phyloP scores from a whole-genome alignment of 768 basidiomycete genomes.

The Auriculariales sp. region DNA sequence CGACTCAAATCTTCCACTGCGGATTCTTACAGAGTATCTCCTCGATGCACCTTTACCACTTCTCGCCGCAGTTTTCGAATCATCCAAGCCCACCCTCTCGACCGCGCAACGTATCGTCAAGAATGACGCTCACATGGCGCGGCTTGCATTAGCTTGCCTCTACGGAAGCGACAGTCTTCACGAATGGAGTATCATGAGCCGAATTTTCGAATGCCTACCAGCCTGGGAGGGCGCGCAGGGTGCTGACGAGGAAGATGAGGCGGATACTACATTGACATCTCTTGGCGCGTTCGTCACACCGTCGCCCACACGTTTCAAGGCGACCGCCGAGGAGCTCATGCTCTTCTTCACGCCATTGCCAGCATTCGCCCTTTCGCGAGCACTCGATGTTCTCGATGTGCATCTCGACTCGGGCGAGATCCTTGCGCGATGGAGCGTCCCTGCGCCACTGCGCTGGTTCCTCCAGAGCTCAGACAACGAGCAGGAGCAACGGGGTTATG shows the following conservation, averaged over 20 bases:
- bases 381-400: slow-evolving; percentile 83
- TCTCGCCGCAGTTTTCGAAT: slow-evolving; percentile 68
- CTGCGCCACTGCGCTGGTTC: slow-evolving; percentile 81
- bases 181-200: slow-evolving; percentile 75
- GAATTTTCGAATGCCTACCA: slow-evolving; percentile 91
- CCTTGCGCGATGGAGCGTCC: slow-evolving; percentile 72
- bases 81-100: slow-evolving; percentile 80
- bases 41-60: slow-evolving; percentile 52
- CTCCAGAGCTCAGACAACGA: slow-evolving; percentile 55
- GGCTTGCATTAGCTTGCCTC: slow-evolving; percentile 73
- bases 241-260: slow-evolving; percentile 47
- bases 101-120: slow-evolving; percentile 55
- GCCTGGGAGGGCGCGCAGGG: slow-evolving; percentile 45
- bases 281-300: slow-evolving; percentile 71
- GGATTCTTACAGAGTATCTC: slow-evolving; percentile 58
- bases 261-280: slow-evolving; percentile 69
- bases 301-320: slow-evolving; percentile 40
- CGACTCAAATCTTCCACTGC: slow-evolving; percentile 49
- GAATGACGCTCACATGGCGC: slow-evolving; percentile 71
- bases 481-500: slow-evolving; percentile 66
- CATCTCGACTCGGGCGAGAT: slow-evolving; percentile 92
- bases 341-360: slow-evolving; percentile 75
- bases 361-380: slow-evolving; percentile 56
- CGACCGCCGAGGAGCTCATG: slow-evolving; percentile 55
- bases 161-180: slow-evolving; percentile 66